Evolutionary conservation across 73 alveolate genomes (phyloP).

Genomic region (Stentor roeselii): DNA sequence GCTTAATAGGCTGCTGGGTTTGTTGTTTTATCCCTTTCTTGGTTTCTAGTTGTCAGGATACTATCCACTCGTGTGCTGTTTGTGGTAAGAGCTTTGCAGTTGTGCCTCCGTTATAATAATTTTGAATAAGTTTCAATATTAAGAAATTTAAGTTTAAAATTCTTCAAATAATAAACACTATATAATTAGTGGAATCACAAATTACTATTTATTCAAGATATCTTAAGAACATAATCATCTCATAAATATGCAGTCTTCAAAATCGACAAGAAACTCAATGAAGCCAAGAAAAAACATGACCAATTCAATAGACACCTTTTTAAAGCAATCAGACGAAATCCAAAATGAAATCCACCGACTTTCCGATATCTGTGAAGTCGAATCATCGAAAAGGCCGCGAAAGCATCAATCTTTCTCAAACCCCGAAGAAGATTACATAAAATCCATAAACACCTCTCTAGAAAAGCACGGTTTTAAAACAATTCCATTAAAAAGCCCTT

Average conservation of each 20-base stretch:
- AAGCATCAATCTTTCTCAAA: not conserved
- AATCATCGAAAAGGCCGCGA: not conserved
- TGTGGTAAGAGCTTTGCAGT: not conserved
- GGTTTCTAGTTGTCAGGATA: not conserved
- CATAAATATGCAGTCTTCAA: no score
- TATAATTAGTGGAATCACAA: no score
- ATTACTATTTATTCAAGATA: no score
- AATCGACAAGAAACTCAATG: no score
- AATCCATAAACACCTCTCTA: not conserved
- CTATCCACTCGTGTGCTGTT: not conserved
- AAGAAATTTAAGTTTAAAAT: no score
- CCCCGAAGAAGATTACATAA: not conserved
- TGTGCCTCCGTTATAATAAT: not conserved
- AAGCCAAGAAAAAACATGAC: not conserved
- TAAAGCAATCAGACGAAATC: not conserved
- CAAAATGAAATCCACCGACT: not conserved
- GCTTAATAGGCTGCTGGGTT: constrained; percentile 6
- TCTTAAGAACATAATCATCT: no score
- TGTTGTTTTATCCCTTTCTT: not conserved
- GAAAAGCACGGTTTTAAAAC: not conserved
- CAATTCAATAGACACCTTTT: no score
- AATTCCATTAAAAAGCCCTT: not conserved
- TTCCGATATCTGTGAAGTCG: not conserved
- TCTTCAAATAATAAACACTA: no score
- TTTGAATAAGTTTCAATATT: no score